Base-by-base conservation (phyloP, 106 monocot genomes). In the Acorus calamus region DNA sequence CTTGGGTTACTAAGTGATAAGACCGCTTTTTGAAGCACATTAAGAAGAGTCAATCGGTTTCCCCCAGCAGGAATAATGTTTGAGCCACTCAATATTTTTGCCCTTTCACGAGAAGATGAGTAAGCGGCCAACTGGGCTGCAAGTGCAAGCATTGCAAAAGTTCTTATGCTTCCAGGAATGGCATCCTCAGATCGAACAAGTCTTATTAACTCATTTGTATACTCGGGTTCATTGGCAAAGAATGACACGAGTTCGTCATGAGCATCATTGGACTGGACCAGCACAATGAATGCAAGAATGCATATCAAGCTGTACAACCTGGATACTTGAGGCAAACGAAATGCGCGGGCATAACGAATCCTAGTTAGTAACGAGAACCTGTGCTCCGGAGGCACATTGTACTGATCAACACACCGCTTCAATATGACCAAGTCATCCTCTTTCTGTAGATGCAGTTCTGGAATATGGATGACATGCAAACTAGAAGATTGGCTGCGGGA, bases 171-270 rank as follows among this genome's bases (percentile, higher is more conserved):
- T 28, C 79, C 86, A 74, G 98, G 88, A 14, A 99, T 81, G 74
- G 72, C 83, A 47, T 88, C 86, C 77, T 92, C 98, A 42, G 92
- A 79, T 5, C 86, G 87, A 49, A 99, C 92, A 67, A 99, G 85
- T 47, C 83, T 78, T 57, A 88, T 99, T 60, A 99, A 67, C 73
- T 99, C 98, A 63, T 92, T 99, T 8, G 86, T 88, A 58, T 85
- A 92, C 59, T 92, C 92, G 60, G 98, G 98, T 58, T 99, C 98
- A 88, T 99, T 92, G 14, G 92, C 89, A 79, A 92, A 99, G 76
- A 92, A 92, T 44, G 88, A 92, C 12, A 78, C 73, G 48, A 99
- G 79, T 71, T 99, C 98, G 76, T 92, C 98, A 75, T 88, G 80
- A 42, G 98, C 98, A 81, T 99, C 98, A 79, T 73, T 88, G 6